Percentiles rank a stretch among this genome's conserved stretches.
phyloP scores from a whole-genome alignment of 306 rosid species.

The Arachis stenosperma region DNA sequence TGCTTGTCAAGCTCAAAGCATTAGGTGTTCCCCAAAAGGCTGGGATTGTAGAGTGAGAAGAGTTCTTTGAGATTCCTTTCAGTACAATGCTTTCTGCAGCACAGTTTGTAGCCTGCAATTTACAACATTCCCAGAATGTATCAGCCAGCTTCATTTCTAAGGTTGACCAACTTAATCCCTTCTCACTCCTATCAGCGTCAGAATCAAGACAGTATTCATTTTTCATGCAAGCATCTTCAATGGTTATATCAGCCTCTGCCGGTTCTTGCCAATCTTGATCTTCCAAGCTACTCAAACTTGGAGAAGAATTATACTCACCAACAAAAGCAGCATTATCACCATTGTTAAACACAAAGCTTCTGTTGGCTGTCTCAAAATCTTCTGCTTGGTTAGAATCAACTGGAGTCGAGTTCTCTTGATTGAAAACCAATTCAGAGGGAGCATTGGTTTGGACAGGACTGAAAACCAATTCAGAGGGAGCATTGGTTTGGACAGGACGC shows the following conservation, averaged over 20 bases:
- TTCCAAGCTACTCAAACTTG: conserved; percentile 46
- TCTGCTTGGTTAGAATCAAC: conserved; percentile 28
- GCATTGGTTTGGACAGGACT: conserved; percentile 32
- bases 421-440: conserved; percentile 38
- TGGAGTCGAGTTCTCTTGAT: conserved; percentile 39
- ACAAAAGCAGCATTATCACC: conserved; percentile 19
- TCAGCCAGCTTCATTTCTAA: conserved; percentile 44
- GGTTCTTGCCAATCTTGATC: conserved; percentile 51
- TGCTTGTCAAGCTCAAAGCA: conserved; percentile 49
- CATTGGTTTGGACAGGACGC: conserved; percentile 42
- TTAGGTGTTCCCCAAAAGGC: conserved; percentile 24
- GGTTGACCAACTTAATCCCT: conserved; percentile 44
- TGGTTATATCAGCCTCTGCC: conserved; percentile 38
- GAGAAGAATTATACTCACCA: conserved; percentile 43
- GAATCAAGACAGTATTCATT: conserved; percentile 40
- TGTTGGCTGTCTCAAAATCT: conserved; percentile 16
- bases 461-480: conserved; percentile 36
- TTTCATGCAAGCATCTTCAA: conserved; percentile 41
- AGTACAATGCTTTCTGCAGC: conserved; percentile 27
- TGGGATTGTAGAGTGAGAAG: conserved; percentile 20
- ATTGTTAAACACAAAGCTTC: conserved; percentile 31
- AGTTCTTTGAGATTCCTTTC: conserved; percentile 40
- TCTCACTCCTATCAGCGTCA: conserved; percentile 38
- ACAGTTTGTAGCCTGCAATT: conserved; percentile 35
- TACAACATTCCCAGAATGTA: conserved; percentile 44